Base-by-base conservation (phyloP, 1,139 yeast genomes). In the Scheffersomyces insectosa region DNA sequence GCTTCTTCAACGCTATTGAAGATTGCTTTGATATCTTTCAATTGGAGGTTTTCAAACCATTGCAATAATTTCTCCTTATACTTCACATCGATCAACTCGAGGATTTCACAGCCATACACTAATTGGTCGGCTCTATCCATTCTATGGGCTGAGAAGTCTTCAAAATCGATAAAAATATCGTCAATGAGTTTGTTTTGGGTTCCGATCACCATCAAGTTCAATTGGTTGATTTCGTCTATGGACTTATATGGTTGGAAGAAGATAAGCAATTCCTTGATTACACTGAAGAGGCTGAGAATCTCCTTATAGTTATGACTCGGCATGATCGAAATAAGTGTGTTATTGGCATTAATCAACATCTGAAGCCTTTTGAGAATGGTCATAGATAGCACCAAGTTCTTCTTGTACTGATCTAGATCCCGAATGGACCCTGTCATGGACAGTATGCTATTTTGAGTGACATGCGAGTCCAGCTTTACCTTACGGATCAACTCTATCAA, bases 1-100 rank as follows among this genome's bases (percentile, higher is more conserved):
- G 99, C 98, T 63, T 91, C 99, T 54, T 90, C 97, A 14, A 81
- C 74, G 27, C 82, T 75, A 43, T 81, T 79, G 65, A 93, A 93
- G 11, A 93, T 88, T 20, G 80, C 70, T 35, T 79, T 77, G 44
- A 93, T 82, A 56, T 91, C 98, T 51, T 79, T 78, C 43, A 93
- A 72, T 50, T 86, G 84, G 34, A 75, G 72, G 49, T 80, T 80
- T 48, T 88, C 79, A 63, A 86, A 88, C 95, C 96, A 88, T 40
- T 77, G 79, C 13, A 83, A 66, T 35, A 91, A 68, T 53, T 84
- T 80, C 40, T 79, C 81, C 48, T 80, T 81, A 47, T 83, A 77
- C 38, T 80, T 75, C 2, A 68, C 62, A 29, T 88, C 91, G 28
- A 88, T 73, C 28, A 83, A 64, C 48, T 88, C 95, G 40, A 93